Conservation (phyloP, 805 yeast species). For the Ascoidea tarda region DNA sequence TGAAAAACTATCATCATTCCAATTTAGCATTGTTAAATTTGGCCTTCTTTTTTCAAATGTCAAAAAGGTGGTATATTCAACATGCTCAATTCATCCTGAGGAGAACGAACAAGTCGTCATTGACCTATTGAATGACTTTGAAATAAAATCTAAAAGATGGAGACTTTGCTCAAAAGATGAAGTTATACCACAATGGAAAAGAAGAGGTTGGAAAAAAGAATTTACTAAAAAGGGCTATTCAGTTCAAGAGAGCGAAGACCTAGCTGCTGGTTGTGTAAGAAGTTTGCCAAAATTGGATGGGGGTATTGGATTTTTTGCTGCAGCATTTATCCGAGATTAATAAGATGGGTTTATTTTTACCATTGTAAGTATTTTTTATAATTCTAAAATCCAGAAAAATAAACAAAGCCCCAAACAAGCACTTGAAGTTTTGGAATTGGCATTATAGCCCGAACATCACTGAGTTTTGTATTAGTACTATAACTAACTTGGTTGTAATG, state of each 20-base stretch:
- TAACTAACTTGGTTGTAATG: no score
- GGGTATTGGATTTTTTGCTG: conserved; percentile 98
- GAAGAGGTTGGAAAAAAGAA: conserved; percentile 69
- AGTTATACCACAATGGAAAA: conserved; percentile 77
- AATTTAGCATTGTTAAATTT: conserved; percentile 76
- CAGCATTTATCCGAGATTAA: conserved; percentile 52
- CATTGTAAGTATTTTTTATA: not conserved
- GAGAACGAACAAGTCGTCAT: conserved; percentile 91
- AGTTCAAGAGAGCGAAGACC: conserved; percentile 27
- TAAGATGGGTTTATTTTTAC: not conserved
- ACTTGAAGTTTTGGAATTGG: not conserved
- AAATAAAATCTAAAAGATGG: conserved; percentile 67
- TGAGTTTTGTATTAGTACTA: no score
- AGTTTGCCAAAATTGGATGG: conserved; percentile 83
- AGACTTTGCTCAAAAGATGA: conserved; percentile 38
- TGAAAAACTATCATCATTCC: conserved; percentile 70
- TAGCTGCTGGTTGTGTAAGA: conserved; percentile 82
- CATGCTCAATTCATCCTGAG: conserved; percentile 88
- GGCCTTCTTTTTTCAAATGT: conserved; percentile 76
- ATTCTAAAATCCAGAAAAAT: no score
- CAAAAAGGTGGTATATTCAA: conserved; percentile 72
- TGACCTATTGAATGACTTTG: conserved; percentile 53
- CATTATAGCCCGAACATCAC: not conserved
- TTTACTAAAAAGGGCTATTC: conserved; percentile 35
- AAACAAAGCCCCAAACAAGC: not conserved